These are phyloP conservation scores for Ogataea paraovalis DNA, from an alignment of 805 yeast genomes.

Conservation along the genomic window DNA sequence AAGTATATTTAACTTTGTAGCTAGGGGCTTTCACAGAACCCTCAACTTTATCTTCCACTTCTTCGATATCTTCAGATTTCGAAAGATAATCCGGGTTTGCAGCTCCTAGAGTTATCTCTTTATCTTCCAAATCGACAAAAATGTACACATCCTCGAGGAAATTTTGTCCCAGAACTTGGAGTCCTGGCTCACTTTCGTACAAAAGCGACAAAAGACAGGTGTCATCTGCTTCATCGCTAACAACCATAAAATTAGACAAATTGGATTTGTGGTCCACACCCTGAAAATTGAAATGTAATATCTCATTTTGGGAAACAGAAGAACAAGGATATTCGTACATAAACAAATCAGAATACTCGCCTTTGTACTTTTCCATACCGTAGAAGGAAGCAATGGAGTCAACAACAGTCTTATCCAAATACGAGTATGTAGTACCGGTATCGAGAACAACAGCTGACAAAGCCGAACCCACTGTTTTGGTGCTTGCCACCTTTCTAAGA, in stretches of 20 bases:
- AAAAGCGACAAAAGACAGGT: background rate
- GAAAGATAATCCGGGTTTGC: background rate
- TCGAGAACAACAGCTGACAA: background rate
- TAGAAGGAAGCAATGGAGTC: background rate
- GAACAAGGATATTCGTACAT: background rate
- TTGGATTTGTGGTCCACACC: background rate
- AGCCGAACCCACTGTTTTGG: background rate
- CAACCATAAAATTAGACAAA: background rate
- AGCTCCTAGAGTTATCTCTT: background rate
- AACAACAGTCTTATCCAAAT: background rate
- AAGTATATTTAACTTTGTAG: background rate
- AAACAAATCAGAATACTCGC: background rate
- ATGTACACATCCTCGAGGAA: background rate
- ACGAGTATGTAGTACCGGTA: background rate
- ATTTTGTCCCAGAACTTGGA: background rate
- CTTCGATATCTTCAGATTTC: background rate
- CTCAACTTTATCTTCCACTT: background rate
- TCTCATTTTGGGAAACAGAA: background rate
- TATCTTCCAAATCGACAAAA: background rate
- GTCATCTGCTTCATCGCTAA: background rate
- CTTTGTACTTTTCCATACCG: background rate
- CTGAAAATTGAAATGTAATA: background rate
- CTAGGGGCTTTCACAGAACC: slow-evolving; percentile 1
- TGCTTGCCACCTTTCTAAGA: background rate
- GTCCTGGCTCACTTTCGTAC: background rate